Percentiles rank a stretch among this genome's conserved stretches.
Evolutionary conservation across 495 filamentous ascomycete species (phyloP).

Genomic region (Penicillium robsamsonii): DNA sequence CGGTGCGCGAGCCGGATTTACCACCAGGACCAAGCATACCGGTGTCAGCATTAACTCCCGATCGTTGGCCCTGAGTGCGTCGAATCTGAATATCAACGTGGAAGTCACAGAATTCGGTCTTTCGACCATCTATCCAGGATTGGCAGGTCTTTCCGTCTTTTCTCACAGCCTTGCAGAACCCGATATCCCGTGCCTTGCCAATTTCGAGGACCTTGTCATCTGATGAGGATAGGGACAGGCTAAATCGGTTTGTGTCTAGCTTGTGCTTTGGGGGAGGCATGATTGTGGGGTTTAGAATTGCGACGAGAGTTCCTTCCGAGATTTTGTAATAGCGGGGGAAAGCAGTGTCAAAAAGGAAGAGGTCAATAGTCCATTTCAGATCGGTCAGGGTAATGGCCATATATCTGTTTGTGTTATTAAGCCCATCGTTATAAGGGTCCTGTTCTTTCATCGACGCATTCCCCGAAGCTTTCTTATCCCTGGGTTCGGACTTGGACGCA

Average conservation of each 20-base stretch:
- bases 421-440: conserved; percentile 53
- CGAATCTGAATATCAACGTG: conserved; percentile 79
- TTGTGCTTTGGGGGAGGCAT: conserved; percentile 76
- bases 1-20: conserved; percentile 41
- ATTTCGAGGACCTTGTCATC: conserved; percentile 89
- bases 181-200: conserved; percentile 79
- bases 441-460: conserved; percentile 42
- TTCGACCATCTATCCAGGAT: conserved; percentile 80
- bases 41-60: conserved; percentile 71
- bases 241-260: conserved; percentile 76
- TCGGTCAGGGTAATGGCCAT: conserved; percentile 90
- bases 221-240: conserved; percentile 74
- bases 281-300: conserved; percentile 88
- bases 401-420: conserved; percentile 68
- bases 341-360: conserved; percentile 87
- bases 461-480: conserved; percentile 56
- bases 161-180: conserved; percentile 79
- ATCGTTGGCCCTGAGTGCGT: conserved; percentile 64
- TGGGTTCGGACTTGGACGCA: conserved; percentile 79
- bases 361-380: conserved; percentile 84
- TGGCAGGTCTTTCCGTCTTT: conserved; percentile 81
- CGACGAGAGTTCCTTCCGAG: conserved; percentile 78
- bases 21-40: conserved; percentile 51
- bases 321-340: conserved; percentile 92
- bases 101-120: conserved; percentile 90